Evolutionary conservation across 2,329 filamentous ascomycete species (phyloP).

Genomic region (Fusarium penzigii): DNA sequence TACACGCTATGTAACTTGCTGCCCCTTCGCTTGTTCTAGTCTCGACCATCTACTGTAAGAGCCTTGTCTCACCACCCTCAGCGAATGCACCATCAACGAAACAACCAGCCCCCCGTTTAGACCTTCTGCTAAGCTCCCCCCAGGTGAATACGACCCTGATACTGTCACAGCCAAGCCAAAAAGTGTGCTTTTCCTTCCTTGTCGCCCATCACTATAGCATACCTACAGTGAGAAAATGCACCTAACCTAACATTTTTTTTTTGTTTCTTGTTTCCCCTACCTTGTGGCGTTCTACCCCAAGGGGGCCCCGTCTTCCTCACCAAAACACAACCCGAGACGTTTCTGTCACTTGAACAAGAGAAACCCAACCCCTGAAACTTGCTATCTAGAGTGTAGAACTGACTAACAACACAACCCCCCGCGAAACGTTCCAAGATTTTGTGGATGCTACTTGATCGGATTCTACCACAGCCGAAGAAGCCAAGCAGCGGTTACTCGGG

Average conservation of each 20-base stretch:
- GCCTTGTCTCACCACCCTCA: constrained; percentile 16
- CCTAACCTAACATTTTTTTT: not conserved
- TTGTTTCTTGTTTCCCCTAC: constrained; percentile 1
- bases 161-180: constrained; percentile 2
- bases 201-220: not conserved
- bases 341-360: constrained; percentile 33
- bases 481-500: constrained; percentile 14
- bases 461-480: constrained; percentile 17
- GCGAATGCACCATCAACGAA: not conserved
- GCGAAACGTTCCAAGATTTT: not conserved
- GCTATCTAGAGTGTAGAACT: too few species aligned
- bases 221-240: too few species aligned
- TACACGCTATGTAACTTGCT: too few species aligned
- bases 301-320: constrained; percentile 21
- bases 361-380: constrained; percentile 3
- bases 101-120: not conserved
- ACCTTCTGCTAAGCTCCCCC: not conserved
- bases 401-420: constrained; percentile 6
- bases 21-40: constrained; percentile 11
- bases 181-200: constrained; percentile 7
- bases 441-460: constrained; percentile 19
- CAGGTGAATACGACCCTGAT: not conserved
- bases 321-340: constrained; percentile 38
- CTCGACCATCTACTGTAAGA: constrained; percentile 13
- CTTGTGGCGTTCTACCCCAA: not conserved